These are phyloP conservation scores for Rhodomyrtus psidioides DNA, from an alignment of 441 rosid species.

Conservation along the genomic window DNA sequence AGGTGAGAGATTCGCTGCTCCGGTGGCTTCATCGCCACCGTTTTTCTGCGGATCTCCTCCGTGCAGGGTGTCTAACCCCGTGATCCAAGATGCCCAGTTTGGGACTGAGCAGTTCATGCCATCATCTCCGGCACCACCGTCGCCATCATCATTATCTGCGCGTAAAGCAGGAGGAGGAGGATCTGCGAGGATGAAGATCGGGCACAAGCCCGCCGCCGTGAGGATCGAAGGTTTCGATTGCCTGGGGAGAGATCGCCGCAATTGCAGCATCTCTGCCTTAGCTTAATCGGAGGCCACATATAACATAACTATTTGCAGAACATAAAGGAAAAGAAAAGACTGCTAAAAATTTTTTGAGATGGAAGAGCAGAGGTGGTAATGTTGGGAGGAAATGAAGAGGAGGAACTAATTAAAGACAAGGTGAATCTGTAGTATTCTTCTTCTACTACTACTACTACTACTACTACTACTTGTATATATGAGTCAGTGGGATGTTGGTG, in stretches of 20 bases:
- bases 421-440: not conserved
- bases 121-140: not conserved
- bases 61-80: slow-evolving; percentile 63
- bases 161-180: slow-evolving; percentile 8
- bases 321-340: not conserved
- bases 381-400: not conserved
- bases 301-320: not conserved
- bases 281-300: not conserved
- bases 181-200: not conserved
- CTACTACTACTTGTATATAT: not conserved
- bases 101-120: not conserved
- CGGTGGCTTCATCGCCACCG: slow-evolving; percentile 58
- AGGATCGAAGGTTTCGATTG: slow-evolving; percentile 16
- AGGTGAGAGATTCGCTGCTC: slow-evolving; percentile 28
- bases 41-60: slow-evolving; percentile 83
- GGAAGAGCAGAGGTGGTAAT: not conserved
- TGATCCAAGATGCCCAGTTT: slow-evolving; percentile 54
- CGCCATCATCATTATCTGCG: not conserved
- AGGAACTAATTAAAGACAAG: not conserved
- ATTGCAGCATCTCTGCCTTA: slow-evolving; percentile 15
- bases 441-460: not conserved
- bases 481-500: not conserved
- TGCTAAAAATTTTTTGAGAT: not conserved
- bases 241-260: slow-evolving; percentile 6
- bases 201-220: slow-evolving; percentile 6